A percentile compares a stretch with the other conserved stretches of the same genome.
Conservation (phyloP, 371 early-diverging fungal species). For the Coemansia sp. region DNA sequence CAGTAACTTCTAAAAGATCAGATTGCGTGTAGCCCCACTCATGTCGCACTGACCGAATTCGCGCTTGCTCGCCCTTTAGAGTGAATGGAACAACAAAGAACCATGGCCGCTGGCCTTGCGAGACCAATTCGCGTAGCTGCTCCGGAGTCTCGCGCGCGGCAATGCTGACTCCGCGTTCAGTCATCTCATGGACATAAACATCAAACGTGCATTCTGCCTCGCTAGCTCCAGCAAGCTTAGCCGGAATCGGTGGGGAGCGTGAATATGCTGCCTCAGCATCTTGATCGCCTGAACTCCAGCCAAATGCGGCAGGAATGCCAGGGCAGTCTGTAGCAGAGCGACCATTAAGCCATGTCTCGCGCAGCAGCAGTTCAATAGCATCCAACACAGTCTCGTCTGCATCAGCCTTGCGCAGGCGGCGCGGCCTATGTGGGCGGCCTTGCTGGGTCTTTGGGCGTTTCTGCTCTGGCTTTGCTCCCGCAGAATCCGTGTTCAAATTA, state of each 20-base stretch:
- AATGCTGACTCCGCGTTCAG: conserved; percentile 45
- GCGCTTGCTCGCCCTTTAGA: conserved; percentile 55
- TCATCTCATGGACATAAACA: conserved; percentile 42
- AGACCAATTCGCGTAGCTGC: conserved; percentile 27
- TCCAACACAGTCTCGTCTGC: conserved; percentile 39
- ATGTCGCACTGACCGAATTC: conserved; percentile 54
- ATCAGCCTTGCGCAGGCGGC: conserved; percentile 22
- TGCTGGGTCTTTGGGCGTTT: conserved; percentile 25
- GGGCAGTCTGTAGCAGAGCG: not conserved
- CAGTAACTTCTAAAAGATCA: conserved; percentile 57
- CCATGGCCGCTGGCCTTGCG: conserved; percentile 51
- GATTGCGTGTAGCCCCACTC: conserved; percentile 60
- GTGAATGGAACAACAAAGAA: conserved; percentile 58
- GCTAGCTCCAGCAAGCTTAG: conserved; percentile 36
- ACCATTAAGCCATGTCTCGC: conserved; percentile 12
- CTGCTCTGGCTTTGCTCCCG: not conserved
- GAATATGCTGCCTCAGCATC: conserved; percentile 30
- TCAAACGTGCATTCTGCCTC: conserved; percentile 33
- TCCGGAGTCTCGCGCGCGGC: conserved; percentile 40
- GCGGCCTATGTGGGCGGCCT: conserved; percentile 8
- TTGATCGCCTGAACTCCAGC: conserved; percentile 31
- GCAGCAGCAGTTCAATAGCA: conserved; percentile 28
- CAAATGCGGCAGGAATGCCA: conserved; percentile 22
- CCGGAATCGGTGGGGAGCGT: conserved; percentile 27
- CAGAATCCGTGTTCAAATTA: not conserved